Percentiles rank a stretch among this genome's conserved stretches.
Conservation (phyloP, 2,329 filamentous ascomycete species). For the Xylaria sp. region DNA sequence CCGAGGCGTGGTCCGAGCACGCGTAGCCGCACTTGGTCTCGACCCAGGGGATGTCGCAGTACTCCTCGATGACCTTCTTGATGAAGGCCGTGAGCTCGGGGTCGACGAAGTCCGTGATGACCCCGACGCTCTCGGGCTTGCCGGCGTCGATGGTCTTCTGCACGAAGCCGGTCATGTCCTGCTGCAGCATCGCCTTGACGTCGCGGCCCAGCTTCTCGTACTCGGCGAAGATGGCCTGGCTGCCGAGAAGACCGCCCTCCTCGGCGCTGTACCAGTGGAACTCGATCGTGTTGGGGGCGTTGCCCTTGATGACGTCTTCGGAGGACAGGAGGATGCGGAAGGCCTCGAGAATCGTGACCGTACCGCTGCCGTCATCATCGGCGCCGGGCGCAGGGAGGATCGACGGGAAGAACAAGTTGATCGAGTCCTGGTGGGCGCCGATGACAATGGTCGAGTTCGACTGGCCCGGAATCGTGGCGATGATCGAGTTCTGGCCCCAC, state of each 20-base stretch:
- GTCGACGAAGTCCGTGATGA: conserved; percentile 92
- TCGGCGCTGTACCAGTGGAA: conserved; percentile 91
- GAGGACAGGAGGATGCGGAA: conserved; percentile 78
- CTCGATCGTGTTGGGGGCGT: conserved; percentile 83
- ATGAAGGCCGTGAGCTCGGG: conserved; percentile 82
- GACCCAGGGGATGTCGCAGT: conserved; percentile 86
- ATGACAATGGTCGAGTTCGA: conserved; percentile 84
- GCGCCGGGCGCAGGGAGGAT: conserved; percentile 85
- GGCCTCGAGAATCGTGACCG: conserved; percentile 92
- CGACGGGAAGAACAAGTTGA: conserved; percentile 87
- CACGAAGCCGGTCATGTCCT: conserved; percentile 95
- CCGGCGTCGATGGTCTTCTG: conserved; percentile 82
- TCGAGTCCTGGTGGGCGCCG: conserved; percentile 92
- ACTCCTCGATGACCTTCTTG: conserved; percentile 83
- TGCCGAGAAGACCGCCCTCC: conserved; percentile 68
- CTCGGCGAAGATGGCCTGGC: conserved; percentile 82
- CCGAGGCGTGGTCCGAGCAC: conserved; percentile 75
- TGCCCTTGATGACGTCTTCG: conserved; percentile 69
- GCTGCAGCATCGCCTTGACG: conserved; percentile 95
- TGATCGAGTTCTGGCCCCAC: conserved; percentile 90
- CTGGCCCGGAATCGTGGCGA: conserved; percentile 86
- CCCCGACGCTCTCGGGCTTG: conserved; percentile 81
- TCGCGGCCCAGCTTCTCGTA: conserved; percentile 75
- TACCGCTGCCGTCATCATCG: conserved; percentile 93
- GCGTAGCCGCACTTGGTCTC: conserved; percentile 90